Conservation (phyloP, 2,329 filamentous ascomycete genomes). For the Hypocreales sp. region DNA sequence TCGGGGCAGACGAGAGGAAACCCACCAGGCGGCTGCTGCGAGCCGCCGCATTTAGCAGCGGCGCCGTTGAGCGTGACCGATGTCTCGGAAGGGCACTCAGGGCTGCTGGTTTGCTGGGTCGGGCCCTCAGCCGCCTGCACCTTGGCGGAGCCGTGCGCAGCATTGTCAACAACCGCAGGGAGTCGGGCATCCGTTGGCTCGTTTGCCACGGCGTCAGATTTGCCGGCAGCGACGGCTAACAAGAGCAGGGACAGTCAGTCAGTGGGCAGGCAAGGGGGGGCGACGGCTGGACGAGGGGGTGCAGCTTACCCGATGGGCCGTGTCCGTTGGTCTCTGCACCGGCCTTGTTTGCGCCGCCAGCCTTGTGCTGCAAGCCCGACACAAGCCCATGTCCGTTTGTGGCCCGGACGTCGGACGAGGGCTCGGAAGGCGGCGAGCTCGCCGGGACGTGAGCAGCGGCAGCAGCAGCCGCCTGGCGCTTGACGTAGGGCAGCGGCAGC, state of each 20-base stretch:
- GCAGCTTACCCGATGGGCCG: constrained; percentile 1
- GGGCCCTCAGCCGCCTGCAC: constrained; percentile 1
- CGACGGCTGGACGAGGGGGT: background rate
- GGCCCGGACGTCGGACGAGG: too few relatives aligned
- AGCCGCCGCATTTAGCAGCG: constrained; percentile 3
- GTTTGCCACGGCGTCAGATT: background rate
- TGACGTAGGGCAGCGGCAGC: constrained; percentile 22
- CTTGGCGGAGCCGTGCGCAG: too few relatives aligned
- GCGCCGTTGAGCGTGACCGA: background rate
- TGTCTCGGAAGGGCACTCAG: constrained; percentile 4
- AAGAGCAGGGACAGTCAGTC: too few relatives aligned
- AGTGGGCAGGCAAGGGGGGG: background rate
- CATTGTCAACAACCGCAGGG: background rate
- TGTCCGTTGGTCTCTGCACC: constrained; percentile 1
- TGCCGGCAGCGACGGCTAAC: too few relatives aligned
- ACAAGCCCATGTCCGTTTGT: too few relatives aligned
- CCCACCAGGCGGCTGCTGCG: constrained; percentile 6
- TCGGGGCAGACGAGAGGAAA: background rate
- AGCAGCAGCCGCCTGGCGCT: constrained; percentile 19
- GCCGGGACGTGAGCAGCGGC: background rate
- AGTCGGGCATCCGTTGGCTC: background rate
- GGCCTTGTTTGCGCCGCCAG: too few relatives aligned
- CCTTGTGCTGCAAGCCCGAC: background rate
- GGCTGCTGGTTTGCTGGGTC: too few relatives aligned
- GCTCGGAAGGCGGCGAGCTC: constrained; percentile 7